A percentile compares a stretch with the other conserved stretches of the same genome.
These are phyloP conservation scores for Eimeria falciformis DNA, from an alignment of 169 alveolate genomes.

Conservation along the genomic window DNA sequence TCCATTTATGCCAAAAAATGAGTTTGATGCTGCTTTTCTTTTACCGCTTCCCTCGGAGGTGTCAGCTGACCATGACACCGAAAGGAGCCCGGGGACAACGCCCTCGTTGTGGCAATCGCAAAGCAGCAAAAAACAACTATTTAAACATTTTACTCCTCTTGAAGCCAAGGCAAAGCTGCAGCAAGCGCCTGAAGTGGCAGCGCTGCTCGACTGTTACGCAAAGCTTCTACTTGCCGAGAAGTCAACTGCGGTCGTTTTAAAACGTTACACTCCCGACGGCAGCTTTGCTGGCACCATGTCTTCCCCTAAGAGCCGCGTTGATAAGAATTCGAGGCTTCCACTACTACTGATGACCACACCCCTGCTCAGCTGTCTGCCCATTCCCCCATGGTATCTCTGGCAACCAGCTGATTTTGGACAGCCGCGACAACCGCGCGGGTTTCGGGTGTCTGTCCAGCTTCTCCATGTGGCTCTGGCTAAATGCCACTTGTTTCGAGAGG, in stretches of 20 bases:
- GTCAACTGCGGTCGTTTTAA: constrained; percentile 3
- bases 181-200: constrained; percentile 6
- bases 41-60: background rate
- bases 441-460: constrained; percentile 53
- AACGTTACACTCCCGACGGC: constrained; percentile 41
- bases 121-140: background rate
- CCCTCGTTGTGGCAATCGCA: background rate
- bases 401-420: constrained; percentile 10
- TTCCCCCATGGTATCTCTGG: constrained; percentile 35
- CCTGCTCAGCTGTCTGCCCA: constrained; percentile 21
- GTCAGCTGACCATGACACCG: background rate
- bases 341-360: constrained; percentile 13
- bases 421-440: background rate
- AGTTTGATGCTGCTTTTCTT: background rate
- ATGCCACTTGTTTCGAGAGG: constrained; percentile 58
- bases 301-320: no score
- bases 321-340: no score
- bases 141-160: background rate
- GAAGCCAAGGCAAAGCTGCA: constrained; percentile 18
- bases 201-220: constrained; percentile 36
- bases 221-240: constrained; percentile 38
- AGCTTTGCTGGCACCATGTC: no score
- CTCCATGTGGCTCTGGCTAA: constrained; percentile 60
- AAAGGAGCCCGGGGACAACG: background rate
- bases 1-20: background rate